Evolutionary conservation across 768 basidiomycete species (phyloP).

Genomic region (Trametes sanguinea): DNA sequence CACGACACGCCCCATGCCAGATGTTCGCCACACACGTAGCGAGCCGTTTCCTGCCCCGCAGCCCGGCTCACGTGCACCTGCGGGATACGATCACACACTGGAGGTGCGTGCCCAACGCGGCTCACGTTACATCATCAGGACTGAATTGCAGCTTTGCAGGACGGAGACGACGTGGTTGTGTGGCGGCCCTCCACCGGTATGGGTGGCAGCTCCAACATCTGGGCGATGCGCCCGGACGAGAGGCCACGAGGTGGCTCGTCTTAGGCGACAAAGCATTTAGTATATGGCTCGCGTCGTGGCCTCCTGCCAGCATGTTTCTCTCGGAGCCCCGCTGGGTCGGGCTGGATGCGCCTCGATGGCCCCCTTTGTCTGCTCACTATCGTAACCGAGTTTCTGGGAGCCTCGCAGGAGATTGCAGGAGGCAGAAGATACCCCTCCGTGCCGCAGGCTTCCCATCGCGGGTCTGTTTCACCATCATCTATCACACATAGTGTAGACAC

Average conservation of each 20-base stretch:
- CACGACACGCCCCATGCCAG: conserved; percentile 16
- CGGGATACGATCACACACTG: conserved; percentile 19
- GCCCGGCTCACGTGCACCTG: conserved; percentile 12
- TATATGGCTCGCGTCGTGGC: neutral
- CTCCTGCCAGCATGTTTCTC: neutral
- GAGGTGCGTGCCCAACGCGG: conserved; percentile 17
- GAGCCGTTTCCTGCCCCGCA: conserved; percentile 16
- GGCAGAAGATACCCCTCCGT: neutral
- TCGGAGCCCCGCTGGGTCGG: conserved; percentile 13
- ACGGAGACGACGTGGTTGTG: conserved; percentile 23
- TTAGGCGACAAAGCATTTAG: neutral
- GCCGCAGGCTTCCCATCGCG: neutral
- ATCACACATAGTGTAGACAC: conserved; percentile 5
- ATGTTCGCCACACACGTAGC: conserved; percentile 10
- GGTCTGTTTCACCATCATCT: neutral
- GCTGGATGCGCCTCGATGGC: conserved; percentile 18
- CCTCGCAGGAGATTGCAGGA: conserved; percentile 5
- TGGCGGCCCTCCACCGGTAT: conserved; percentile 8
- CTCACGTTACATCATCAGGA: conserved; percentile 11
- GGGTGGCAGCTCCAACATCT: conserved; percentile 15
- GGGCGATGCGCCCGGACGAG: conserved; percentile 23
- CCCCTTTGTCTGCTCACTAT: conserved; percentile 1
- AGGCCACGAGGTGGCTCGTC: conserved; percentile 20
- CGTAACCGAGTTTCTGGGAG: neutral
- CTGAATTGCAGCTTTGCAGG: conserved; percentile 12